Evolutionary conservation across 352 stramenopile genomes (phyloP), one percentile per base, ranked within the genome.

Genomic region (Globisporangium radiosum): DNA sequence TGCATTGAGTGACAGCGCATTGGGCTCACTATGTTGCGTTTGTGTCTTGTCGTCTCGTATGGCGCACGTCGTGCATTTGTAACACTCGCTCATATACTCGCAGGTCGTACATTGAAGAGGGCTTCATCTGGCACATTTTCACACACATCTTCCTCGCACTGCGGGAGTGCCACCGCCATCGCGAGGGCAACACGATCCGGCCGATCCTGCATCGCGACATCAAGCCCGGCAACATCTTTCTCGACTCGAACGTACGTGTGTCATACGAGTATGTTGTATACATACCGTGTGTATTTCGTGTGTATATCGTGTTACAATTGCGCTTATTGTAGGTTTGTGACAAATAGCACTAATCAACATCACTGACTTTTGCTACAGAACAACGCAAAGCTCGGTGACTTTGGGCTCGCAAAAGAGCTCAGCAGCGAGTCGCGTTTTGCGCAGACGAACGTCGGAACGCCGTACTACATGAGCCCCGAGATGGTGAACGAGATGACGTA

Each of bases 401-500:
- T 97, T 68, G 89, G 89, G 14, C 75, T 97, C 7, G 87, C 88
- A 38, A 97, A 96, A 73, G 85, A 97, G 58, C 76, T 97, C 4
- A 93, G 76, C 59, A 94, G 85, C 52, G 84, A 96, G 68, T 95
- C 81, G 59, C 87, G 90, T 14, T 95, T 96, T 33, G 89, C 89
- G 45, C 84, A 93, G 62, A 97, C 89, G 13, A 95, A 96, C 51
- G 89, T 97, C 19, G 90, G 90, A 40, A 97, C 90, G 15, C 90
- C 90, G 45, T 97, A 97, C 72, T 97, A 97, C 75, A 96, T 97
- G 89, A 94, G 81, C 48, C 85, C 85, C 1, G 87, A 95, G 65
- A 93, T 96, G 82, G 86, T 97, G 54, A 96, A 96, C 62, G 88
- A 96, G 60, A 94, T 92, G 79, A 92, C 86, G 17, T 97, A 97